Base-by-base conservation (phyloP, 768 basidiomycete genomes). In the Mycena haematopus region DNA sequence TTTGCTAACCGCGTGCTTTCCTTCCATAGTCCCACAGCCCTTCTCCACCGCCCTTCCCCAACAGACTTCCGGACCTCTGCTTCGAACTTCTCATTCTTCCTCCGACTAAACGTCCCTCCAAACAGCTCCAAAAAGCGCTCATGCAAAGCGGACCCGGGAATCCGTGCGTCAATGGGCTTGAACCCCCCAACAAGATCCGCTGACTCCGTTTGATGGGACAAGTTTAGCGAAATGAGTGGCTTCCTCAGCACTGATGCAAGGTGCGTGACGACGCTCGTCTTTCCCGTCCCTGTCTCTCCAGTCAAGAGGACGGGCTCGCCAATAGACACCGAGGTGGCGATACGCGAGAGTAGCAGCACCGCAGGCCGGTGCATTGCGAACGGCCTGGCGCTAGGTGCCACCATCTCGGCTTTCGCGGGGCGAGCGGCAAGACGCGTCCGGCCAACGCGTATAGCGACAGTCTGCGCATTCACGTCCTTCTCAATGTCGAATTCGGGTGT, bases 251-350 rank as follows among this genome's bases (percentile, higher is more conserved):
- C 75, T 2, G 88, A 82, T 13, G 97, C 90, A 31, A 99, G 82
- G 69, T 97, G 88, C 3, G 95, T 92, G 17, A 99, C 86, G 21
- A 88, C 84, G 55, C 95, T 96, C 0, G 97, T 99, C 76, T 99
- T 99, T 15, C 97, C 97, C 1, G 97, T 99, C n/a, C 97, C 97
- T 2, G 97, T 99, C 79, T 99, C 97, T 49, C 97, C 97, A 0
- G 95, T 95, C 25, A 99, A 83, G 9, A 99, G 83, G 6, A 96
- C 80, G 6, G 97, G 95, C 71, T 99, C 97, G 15, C 76, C 76
- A 49, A 90, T 79, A 0, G 88, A 80, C 49, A 95, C 80, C 0
- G 90, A 85, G 22, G 86, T 87, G 2, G 87, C 86, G 38, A 99
- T 89, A 17, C 93, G 86, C 22, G 93, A 91, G 35, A 98, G 82